Conservation (phyloP, 345 rosid species). For the Salix exigua region DNA sequence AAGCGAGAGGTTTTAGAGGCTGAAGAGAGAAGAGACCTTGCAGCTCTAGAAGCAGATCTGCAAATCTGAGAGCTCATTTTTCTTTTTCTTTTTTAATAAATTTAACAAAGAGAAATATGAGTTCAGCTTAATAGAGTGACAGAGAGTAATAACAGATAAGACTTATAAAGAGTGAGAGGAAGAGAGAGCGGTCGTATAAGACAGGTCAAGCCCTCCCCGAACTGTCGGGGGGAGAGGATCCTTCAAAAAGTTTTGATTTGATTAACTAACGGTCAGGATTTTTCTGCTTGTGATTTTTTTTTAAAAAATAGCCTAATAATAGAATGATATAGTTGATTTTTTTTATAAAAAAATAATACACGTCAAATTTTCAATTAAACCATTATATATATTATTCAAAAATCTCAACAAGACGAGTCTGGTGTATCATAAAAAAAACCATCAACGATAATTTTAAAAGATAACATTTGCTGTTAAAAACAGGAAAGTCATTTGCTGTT, state of each 20-base stretch:
- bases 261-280: background rate
- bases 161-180: background rate
- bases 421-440: no score
- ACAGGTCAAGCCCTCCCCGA: background rate
- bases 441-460: no score
- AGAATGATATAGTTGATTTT: no score
- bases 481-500: no score
- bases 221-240: background rate
- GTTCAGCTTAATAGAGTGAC: background rate
- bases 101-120: background rate
- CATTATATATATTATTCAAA: no score
- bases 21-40: constrained; percentile 60
- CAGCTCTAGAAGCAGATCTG: constrained; percentile 80
- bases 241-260: background rate
- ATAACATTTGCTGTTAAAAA: no score
- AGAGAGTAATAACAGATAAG: background rate
- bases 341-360: no score
- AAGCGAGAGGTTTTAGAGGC: constrained; percentile 62
- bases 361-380: no score
- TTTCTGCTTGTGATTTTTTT: background rate
- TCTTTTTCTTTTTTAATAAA: background rate
- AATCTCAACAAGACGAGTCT: no score
- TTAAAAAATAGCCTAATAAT: no score
- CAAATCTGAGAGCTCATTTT: constrained; percentile 67
- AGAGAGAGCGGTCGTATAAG: background rate